These are phyloP conservation scores for Cyclotella sp. DNA, from an alignment of 108 stramenopile genomes.

Conservation along the genomic window DNA sequence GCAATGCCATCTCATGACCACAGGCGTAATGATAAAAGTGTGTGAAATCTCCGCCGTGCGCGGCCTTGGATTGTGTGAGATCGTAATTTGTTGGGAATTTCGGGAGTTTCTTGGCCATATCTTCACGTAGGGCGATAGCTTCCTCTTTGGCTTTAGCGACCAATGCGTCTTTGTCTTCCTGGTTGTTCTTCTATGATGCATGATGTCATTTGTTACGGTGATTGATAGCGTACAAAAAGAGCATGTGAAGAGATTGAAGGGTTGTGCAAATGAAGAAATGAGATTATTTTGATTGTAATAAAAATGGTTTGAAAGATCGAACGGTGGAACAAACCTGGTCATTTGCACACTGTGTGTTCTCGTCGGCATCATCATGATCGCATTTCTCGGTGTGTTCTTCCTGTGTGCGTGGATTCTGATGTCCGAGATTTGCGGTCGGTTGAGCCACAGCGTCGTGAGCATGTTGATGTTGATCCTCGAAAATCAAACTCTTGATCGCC, in stretches of 20 bases:
- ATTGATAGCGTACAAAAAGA: background rate
- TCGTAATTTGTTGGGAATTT: conserved; percentile 30
- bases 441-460: conserved; percentile 11
- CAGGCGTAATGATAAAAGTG: conserved; percentile 78
- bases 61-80: conserved; percentile 36
- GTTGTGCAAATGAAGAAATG: background rate
- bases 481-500: conserved; percentile 15
- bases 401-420: background rate
- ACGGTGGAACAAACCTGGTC: background rate
- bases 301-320: background rate
- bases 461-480: background rate
- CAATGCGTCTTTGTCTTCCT: conserved; percentile 22
- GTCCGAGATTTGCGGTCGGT: background rate
- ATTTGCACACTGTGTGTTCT: background rate
- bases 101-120: conserved; percentile 8
- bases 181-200: conserved; percentile 15
- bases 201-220: background rate
- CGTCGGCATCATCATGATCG: background rate
- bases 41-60: conserved; percentile 57
- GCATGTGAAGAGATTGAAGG: background rate
- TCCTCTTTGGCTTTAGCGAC: conserved; percentile 39
- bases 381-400: background rate
- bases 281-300: background rate
- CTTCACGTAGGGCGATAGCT: conserved; percentile 30
- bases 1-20: conserved; percentile 68